Evolutionary conservation across 202 grass and related monocot genomes (phyloP), one percentile per base, ranked within the genome.

Genomic region (Sporobolus alterniflorus): DNA sequence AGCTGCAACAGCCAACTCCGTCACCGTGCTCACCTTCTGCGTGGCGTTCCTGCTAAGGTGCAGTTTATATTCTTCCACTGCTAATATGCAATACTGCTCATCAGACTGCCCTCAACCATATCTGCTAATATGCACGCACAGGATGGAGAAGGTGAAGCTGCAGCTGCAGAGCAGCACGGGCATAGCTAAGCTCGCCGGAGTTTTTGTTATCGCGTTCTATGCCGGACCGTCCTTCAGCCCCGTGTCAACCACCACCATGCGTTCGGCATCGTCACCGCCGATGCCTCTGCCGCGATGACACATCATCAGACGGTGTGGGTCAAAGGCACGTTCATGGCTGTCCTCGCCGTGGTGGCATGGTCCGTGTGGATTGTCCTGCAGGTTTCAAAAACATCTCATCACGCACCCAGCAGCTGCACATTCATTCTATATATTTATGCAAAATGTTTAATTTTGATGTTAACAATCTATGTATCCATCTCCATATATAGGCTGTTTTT

Each of bases 281-380:
- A 68, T 16, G 65, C 21, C 36, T 43, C 64, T 11, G 20, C 31
- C 9, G 7, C 31, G 15, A 21, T 8, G 25, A 81, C 78, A 26
- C 3, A n/a, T n/a, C n/a, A n/a, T n/a, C n/a, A 25, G n/a, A 39
- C 22, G 4, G 49, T 32, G 8, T 91, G 89, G 89, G 68, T 91
- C 49, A 71, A 91, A 81, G 89, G 89, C 49, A 81, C 89, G 34
- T 84, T 91, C 31, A 71, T 91, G 9, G 48, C 87, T 0, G 51
- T 91, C 70, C 54, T 80, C 15, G 36, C 80, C 7, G 49, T 61
- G 64, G 46, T 62, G 3, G 41, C 85, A 16, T 81, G 71, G 76
- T 88, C 89, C 21, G n/a, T 91, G 24, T 91, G 89, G 89, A 20
- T 92, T 13, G 78, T 92, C 30, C 70, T 87, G 21, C 84, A 90